Base-by-base conservation (phyloP, 2,329 filamentous ascomycete genomes). In the Chrysosporium queenslandicum region DNA sequence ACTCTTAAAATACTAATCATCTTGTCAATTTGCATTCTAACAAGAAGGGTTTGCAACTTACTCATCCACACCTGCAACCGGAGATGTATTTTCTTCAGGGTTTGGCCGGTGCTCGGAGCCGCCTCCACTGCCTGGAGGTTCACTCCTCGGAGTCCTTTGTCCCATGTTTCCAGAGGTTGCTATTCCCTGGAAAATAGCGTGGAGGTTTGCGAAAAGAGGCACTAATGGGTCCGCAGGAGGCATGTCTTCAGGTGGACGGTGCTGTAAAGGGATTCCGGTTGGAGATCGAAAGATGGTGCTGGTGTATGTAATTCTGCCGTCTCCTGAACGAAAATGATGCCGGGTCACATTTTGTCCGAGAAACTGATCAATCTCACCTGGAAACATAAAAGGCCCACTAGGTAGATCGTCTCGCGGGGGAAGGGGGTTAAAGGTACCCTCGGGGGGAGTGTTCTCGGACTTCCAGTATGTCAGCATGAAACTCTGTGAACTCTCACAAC, bases 161-260 rank as follows among this genome's bases (percentile, higher is more conserved):
- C 8, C 18, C 27, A 8, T 16, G 27, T 11, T 29, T 4, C 41
- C 20, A 16, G 20, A 30, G 23, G 47, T 42, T 1, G 72, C 61
- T 11, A 78, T 58, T 41, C 65, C 71, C 45, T 71, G 70, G 50
- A 43, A 45, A 60, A 79, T 70, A 14, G 67, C 67, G 27, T 71
- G 68, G 43, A 77, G 64, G 46, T 66, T 68, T 46, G 65, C 62
- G 40, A 64, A 58, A 52, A 63, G 53, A 37, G 54, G 66, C 58
- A 50, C 60, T 52, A 62, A 55, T 7, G 68, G 61, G 46, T 69
- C 64, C 41, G 30, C 30, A 50, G 34, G 56, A 43, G 20, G 57
- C 52, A 4, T 54, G 25, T 9, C 54, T 50, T 53, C 57, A 46
- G 16, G 48, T 52, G 32, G 58, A 8, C 16, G 42, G n/a, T 16